Evolutionary conservation across 2,329 filamentous ascomycete genomes (phyloP).

Genomic region (Trichoderma sp.): DNA sequence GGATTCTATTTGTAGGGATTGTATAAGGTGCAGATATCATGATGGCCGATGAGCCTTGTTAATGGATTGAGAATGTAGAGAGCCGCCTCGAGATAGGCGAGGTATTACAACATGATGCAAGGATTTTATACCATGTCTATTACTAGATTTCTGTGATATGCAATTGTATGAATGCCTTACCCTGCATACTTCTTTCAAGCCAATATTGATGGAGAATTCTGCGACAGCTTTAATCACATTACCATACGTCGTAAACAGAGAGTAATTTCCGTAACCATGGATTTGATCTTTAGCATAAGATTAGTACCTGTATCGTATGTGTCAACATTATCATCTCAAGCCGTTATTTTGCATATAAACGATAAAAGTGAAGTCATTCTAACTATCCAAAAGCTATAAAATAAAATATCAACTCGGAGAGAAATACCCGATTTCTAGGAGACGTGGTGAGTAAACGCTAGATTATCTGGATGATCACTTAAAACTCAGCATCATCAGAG

Average conservation of each 20-base stretch:
- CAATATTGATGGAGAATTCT: background rate
- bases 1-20: background rate
- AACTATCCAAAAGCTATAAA: too few relatives aligned
- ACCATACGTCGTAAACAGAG: rapidly evolving
- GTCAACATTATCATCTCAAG: too few relatives aligned
- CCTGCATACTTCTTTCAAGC: background rate
- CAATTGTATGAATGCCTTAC: background rate
- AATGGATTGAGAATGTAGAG: background rate
- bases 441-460: too few relatives aligned
- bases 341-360: too few relatives aligned
- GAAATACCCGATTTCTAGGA: too few relatives aligned
- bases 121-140: background rate
- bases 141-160: background rate
- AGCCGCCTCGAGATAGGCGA: background rate
- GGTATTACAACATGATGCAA: background rate
- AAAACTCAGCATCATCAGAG: too few relatives aligned
- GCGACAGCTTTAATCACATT: background rate
- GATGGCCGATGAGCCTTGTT: background rate
- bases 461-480: too few relatives aligned
- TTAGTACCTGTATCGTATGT: too few relatives aligned
- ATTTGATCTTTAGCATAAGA: too few relatives aligned
- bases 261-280: too few relatives aligned
- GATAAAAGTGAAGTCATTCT: too few relatives aligned
- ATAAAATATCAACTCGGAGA: too few relatives aligned
- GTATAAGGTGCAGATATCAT: background rate